phyloP scores from a whole-genome alignment of 352 stramenopile species.

The Pythium vanterpoolii region DNA sequence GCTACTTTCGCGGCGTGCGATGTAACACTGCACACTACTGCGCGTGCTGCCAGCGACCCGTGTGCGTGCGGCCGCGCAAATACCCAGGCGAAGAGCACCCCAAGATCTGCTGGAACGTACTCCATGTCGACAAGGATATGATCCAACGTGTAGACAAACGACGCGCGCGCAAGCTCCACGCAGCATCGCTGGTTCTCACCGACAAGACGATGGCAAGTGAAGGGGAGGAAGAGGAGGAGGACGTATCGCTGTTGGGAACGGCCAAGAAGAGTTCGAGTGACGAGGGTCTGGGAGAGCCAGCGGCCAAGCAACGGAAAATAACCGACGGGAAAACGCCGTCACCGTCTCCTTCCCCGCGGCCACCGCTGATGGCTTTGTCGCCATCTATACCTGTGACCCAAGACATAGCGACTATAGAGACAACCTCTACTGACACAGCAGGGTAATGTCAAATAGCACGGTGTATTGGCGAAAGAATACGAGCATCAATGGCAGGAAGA shows the following conservation, averaged over 20 bases:
- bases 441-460: background rate
- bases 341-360: background rate
- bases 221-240: conserved; percentile 10
- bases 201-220: conserved; percentile 1
- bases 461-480: background rate
- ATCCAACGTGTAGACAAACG: conserved; percentile 71
- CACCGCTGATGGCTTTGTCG: background rate
- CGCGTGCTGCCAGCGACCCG: conserved; percentile 61
- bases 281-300: background rate
- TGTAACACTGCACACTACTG: conserved; percentile 73
- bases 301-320: background rate
- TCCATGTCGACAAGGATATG: conserved; percentile 77
- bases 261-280: background rate
- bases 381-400: background rate
- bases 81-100: conserved; percentile 64
- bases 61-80: conserved; percentile 63
- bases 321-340: background rate
- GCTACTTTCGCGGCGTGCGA: conserved; percentile 64
- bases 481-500: background rate
- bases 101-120: conserved; percentile 82
- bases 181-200: background rate
- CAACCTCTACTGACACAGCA: background rate
- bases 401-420: background rate
- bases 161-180: conserved; percentile 50
- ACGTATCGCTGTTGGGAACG: background rate